Evolutionary conservation across 1,284 basidiomycete species (phyloP).

Genomic region (Apiotrichum porosum): DNA sequence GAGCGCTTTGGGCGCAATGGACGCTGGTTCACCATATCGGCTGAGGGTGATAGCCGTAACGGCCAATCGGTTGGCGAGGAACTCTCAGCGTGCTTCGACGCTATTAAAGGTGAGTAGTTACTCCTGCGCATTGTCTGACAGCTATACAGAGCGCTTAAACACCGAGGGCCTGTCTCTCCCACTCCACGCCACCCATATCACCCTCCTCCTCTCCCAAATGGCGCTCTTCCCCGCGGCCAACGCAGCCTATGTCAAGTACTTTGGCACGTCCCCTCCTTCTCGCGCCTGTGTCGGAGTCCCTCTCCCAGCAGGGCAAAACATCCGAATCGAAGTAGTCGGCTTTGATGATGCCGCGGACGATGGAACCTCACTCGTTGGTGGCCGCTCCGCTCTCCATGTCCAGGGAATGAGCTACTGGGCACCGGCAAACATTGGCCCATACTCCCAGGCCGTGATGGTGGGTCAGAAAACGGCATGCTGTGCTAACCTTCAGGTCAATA

Average conservation of each 20-base stretch:
- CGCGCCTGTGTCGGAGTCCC: constrained; percentile 83
- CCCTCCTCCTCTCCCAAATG: constrained; percentile 78
- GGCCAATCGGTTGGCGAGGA: constrained; percentile 30
- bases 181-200: constrained; percentile 67
- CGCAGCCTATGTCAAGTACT: constrained; percentile 69
- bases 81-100: constrained; percentile 44
- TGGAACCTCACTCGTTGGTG: neutral
- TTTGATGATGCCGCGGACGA: constrained; percentile 45
- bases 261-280: constrained; percentile 86
- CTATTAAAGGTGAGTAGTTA: constrained; percentile 47
- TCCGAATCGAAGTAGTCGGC: constrained; percentile 74
- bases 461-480: constrained; percentile 49
- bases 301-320: constrained; percentile 57
- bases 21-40: constrained; percentile 37
- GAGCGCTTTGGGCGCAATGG: constrained; percentile 21
- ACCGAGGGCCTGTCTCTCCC: constrained; percentile 55
- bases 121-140: neutral
- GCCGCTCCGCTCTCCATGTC: constrained; percentile 75
- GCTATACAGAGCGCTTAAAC: constrained; percentile 53
- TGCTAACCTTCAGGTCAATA: constrained; percentile 56
- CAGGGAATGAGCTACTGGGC: constrained; percentile 98
- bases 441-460: constrained; percentile 86
- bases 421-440: constrained; percentile 97
- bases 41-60: constrained; percentile 13
- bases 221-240: constrained; percentile 70